phyloP scores from a whole-genome alignment of 768 basidiomycete species.

The Mycena capillaripes region DNA sequence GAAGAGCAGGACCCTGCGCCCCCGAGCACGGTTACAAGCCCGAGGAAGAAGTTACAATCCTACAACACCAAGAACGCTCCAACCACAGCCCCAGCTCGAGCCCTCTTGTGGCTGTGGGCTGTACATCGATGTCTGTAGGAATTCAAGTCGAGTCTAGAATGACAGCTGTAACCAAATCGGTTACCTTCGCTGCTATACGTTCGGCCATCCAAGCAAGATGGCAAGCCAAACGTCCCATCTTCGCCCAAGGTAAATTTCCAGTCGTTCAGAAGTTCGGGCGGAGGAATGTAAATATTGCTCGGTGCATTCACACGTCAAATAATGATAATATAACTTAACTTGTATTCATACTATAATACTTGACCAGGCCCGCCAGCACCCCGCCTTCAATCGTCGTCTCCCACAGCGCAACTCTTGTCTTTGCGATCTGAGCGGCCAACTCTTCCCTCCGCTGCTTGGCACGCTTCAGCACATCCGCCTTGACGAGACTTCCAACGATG shows the following conservation, averaged over 20 bases:
- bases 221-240: no score
- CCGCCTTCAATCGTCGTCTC: slow-evolving; percentile 70
- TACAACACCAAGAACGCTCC: slow-evolving; percentile 77
- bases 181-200: no score
- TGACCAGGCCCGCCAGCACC: slow-evolving; percentile 56
- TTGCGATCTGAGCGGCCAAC: slow-evolving; percentile 68
- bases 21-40: slow-evolving; percentile 55
- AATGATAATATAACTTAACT: slow-evolving; percentile 20
- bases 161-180: no score
- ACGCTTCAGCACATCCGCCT: slow-evolving; percentile 62
- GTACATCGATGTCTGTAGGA: no score
- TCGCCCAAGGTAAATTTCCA: no score
- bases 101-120: no score
- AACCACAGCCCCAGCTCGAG: slow-evolving; percentile 72
- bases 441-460: slow-evolving; percentile 68
- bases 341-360: slow-evolving; percentile 42
- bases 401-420: slow-evolving; percentile 78
- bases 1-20: slow-evolving; percentile 77
- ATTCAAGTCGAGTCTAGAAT: no score
- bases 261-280: no score
- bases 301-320: not conserved
- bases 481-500: slow-evolving; percentile 43
- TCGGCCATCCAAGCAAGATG: no score
- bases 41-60: slow-evolving; percentile 65
- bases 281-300: not conserved